A percentile compares a stretch with the other conserved stretches of the same genome.
These are phyloP conservation scores for Magnaporthiopsis incrustans DNA, from an alignment of 2,329 filamentous ascomycete species.

Conservation along the genomic window DNA sequence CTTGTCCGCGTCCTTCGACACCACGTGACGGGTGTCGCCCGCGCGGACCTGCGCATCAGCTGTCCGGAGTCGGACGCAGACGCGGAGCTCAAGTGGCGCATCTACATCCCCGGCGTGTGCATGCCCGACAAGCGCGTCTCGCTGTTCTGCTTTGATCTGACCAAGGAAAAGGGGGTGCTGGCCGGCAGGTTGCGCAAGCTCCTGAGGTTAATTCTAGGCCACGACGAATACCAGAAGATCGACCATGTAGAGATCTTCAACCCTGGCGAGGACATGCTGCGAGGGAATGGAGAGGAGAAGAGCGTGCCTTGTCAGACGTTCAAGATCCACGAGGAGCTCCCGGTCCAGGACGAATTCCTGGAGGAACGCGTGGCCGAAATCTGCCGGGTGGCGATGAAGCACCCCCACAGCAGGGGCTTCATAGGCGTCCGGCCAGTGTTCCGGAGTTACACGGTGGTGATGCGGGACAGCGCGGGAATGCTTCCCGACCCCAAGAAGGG, in stretches of 20 bases:
- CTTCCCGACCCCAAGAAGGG: too few species aligned
- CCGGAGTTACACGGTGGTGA: conserved; percentile 8
- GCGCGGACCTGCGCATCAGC: not conserved
- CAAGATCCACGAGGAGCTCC: conserved; percentile 2
- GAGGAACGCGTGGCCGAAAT: not conserved
- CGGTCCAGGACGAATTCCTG: conserved; percentile 1
- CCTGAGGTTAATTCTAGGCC: not conserved
- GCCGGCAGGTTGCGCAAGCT: not conserved
- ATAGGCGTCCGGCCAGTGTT: conserved; percentile 15
- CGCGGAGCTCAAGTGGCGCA: not conserved
- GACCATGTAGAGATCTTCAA: conserved; percentile 6
- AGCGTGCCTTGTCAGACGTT: not conserved
- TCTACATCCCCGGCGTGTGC: not conserved
- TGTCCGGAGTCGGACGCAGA: not conserved
- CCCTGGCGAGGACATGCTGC: conserved; percentile 6
- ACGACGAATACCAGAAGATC: not conserved
- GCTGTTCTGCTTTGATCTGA: not conserved
- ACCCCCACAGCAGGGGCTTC: conserved; percentile 11
- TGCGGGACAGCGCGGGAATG: not conserved
- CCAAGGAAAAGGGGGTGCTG: not conserved
- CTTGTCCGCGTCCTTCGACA: not conserved
- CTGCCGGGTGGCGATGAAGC: not conserved
- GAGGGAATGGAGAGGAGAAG: not conserved
- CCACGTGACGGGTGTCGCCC: too few species aligned
- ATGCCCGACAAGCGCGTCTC: not conserved